These are phyloP conservation scores for Sporisorium exsertum DNA, from an alignment of 1,284 basidiomycete species.

Conservation along the genomic window DNA sequence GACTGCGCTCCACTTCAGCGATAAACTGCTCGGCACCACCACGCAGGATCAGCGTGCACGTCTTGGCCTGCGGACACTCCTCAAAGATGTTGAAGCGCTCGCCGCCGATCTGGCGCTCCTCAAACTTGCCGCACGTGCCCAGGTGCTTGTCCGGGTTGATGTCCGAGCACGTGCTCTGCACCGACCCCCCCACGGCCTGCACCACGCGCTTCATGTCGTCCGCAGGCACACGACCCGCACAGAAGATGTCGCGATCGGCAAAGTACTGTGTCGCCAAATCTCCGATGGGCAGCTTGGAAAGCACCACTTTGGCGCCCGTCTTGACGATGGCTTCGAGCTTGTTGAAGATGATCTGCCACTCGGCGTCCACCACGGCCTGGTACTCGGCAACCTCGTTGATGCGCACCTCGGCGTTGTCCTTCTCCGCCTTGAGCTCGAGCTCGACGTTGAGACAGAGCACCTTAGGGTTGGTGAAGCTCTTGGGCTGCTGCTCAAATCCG, in stretches of 20 bases:
- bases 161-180: conserved; percentile 95
- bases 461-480: conserved; percentile 87
- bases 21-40: conserved; percentile 99
- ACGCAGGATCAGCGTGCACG: conserved; percentile 93
- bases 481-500: conserved; percentile 98
- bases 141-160: conserved; percentile 85
- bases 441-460: conserved; percentile 97
- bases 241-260: conserved; percentile 98
- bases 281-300: conserved; percentile 97
- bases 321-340: conserved; percentile 96
- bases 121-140: conserved; percentile 89
- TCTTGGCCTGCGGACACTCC: conserved; percentile 93
- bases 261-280: conserved; percentile 99
- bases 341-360: conserved; percentile 99
- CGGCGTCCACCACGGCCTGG: conserved; percentile 98
- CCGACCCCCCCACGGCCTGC: conserved; percentile 92
- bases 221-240: conserved; percentile 91
- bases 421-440: conserved; percentile 98
- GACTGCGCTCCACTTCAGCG: conserved; percentile 94
- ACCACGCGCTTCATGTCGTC: conserved; percentile 94
- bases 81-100: conserved; percentile 98
- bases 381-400: conserved; percentile 89
- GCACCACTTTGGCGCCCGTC: conserved; percentile 95
- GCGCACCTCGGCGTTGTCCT: conserved; percentile 98
- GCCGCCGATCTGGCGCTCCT: conserved; percentile 95